phyloP scores from a whole-genome alignment of 768 basidiomycete genomes.

The Rhizopogon roseolus region DNA sequence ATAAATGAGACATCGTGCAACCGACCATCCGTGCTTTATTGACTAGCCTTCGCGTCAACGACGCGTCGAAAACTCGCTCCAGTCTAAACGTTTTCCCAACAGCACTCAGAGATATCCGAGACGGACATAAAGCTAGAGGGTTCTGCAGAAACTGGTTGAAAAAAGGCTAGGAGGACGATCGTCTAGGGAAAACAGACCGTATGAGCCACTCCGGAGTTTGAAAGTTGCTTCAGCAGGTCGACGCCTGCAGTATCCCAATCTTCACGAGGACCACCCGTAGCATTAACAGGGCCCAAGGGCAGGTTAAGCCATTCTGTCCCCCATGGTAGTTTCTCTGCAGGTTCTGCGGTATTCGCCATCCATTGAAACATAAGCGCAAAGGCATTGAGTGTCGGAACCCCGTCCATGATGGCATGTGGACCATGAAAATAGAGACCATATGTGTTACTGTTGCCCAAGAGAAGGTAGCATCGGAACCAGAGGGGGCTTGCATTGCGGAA shows the following conservation, averaged over 20 bases:
- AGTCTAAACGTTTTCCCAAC: constrained; percentile 5
- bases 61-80: constrained; percentile 2
- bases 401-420: constrained; percentile 18
- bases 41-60: constrained; percentile 8
- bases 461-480: constrained; percentile 10
- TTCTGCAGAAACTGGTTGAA: background rate
- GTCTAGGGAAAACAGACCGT: constrained; percentile 4
- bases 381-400: constrained; percentile 14
- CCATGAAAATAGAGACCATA: constrained; percentile 20
- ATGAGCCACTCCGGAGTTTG: constrained; percentile 1
- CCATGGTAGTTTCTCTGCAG: constrained; percentile 2
- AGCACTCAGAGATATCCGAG: constrained; percentile 6
- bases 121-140: background rate
- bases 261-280: constrained; percentile 15
- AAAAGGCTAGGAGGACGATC: background rate
- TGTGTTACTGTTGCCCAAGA: constrained; percentile 8
- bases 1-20: constrained; percentile 10
- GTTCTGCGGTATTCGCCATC: constrained; percentile 1
- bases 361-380: constrained; percentile 15
- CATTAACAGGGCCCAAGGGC: constrained; percentile 19
- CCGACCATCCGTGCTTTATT: constrained; percentile 8
- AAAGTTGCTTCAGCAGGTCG: constrained; percentile 10
- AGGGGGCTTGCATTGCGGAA: background rate
- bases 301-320: constrained; percentile 21
- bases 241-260: constrained; percentile 14